Percentiles rank a stretch among this genome's conserved stretches.
Conservation (phyloP, 352 stramenopile genomes). For the Globisporangium camurandrum region DNA sequence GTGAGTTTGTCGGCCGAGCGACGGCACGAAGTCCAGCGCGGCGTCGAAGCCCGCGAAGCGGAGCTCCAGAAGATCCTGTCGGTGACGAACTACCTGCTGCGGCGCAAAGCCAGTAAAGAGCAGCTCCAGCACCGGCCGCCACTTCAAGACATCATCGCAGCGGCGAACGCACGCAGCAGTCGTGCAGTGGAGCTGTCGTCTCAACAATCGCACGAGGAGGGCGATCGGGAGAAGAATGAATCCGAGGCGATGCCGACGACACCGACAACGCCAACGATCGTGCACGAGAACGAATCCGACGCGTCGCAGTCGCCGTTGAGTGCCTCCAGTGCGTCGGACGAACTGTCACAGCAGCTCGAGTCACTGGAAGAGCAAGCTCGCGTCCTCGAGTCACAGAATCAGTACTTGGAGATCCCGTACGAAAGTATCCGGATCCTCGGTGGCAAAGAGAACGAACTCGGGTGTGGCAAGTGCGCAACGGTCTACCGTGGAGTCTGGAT, state of each 20-base stretch:
- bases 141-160: conserved; percentile 13
- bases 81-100: conserved; percentile 77
- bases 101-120: conserved; percentile 45
- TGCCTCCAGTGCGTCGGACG: conserved; percentile 30
- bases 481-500: conserved; percentile 86
- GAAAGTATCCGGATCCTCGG: conserved; percentile 83
- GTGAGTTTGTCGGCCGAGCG: conserved; percentile 82
- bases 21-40: conserved; percentile 80
- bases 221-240: neutral
- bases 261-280: too few relatives aligned
- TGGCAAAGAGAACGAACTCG: conserved; percentile 84
- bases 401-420: conserved; percentile 84
- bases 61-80: conserved; percentile 79
- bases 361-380: conserved; percentile 73
- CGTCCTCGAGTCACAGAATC: conserved; percentile 78
- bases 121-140: conserved; percentile 13
- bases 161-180: conserved; percentile 12
- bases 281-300: too few relatives aligned
- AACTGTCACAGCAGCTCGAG: conserved; percentile 47
- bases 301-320: conserved; percentile 2
- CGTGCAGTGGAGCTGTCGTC: conserved; percentile 2
- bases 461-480: conserved; percentile 78
- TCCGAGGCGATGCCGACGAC: conserved; percentile 26
- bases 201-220: conserved; percentile 4
- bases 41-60: conserved; percentile 76